Evolutionary conservation across 2,329 filamentous ascomycete species (phyloP).

Genomic region (Xylariaceae sp.): DNA sequence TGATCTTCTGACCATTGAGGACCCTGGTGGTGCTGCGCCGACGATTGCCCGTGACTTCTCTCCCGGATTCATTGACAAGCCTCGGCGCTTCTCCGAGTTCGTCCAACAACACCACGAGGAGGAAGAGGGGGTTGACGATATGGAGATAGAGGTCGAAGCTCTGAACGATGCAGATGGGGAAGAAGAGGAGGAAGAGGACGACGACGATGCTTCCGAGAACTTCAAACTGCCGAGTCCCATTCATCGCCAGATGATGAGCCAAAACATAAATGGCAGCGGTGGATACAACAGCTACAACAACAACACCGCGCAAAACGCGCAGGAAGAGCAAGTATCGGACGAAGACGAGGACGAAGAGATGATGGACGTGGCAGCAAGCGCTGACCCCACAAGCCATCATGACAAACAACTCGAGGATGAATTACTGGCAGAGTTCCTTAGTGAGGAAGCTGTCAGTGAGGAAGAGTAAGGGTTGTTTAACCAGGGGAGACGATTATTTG

Average conservation of each 20-base stretch:
- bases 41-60: constrained; percentile 40
- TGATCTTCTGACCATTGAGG: constrained; percentile 55
- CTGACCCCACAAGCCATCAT: constrained; percentile 26
- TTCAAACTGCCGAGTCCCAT: constrained; percentile 52
- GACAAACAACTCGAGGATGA: constrained; percentile 31
- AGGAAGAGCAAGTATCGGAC: constrained; percentile 26
- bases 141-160: constrained; percentile 38
- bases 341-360: constrained; percentile 34
- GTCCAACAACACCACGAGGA: constrained; percentile 41
- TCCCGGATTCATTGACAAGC: constrained; percentile 41
- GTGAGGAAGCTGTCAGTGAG: constrained; percentile 32
- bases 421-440: constrained; percentile 27
- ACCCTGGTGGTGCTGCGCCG: constrained; percentile 46
- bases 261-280: constrained; percentile 20
- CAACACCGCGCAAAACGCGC: constrained; percentile 16
- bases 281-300: constrained; percentile 16
- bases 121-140: constrained; percentile 29
- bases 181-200: constrained; percentile 28
- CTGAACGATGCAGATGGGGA: constrained; percentile 44
- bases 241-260: constrained; percentile 34
- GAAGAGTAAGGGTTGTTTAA: constrained; percentile 25
- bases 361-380: constrained; percentile 29
- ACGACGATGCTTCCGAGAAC: constrained; percentile 36
- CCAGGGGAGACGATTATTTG: not conserved
- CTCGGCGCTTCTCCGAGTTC: constrained; percentile 50